A percentile compares a stretch with the other conserved stretches of the same genome.
phyloP scores from a whole-genome alignment of 805 yeast genomes.

The Suhomyces sp. region DNA sequence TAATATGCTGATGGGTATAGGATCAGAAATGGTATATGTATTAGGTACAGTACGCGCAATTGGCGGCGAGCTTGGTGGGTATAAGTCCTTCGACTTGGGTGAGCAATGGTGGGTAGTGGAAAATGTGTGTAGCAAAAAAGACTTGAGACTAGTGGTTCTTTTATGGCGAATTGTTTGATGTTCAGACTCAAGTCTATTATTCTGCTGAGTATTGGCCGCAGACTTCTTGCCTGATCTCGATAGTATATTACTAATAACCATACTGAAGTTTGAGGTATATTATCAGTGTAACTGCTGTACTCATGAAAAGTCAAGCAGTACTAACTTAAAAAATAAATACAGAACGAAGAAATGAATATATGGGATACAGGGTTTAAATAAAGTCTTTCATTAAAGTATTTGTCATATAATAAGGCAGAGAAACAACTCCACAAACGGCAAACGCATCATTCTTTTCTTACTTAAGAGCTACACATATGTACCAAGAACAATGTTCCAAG shows the following conservation, averaged over 20 bases:
- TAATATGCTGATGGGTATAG: not conserved
- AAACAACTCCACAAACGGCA: not conserved
- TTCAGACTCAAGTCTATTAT: not conserved
- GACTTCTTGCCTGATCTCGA: not conserved
- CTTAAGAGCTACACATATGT: not conserved
- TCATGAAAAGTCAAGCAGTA: not conserved
- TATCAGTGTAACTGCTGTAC: not conserved
- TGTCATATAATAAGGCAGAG: not conserved
- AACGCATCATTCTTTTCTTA: not conserved
- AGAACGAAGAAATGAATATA: not conserved
- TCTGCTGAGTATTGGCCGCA: not conserved
- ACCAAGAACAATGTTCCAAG: not conserved
- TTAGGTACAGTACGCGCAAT: not conserved
- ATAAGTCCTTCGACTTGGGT: not conserved
- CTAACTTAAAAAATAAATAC: not conserved
- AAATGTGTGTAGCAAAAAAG: not conserved
- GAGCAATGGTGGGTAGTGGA: not conserved
- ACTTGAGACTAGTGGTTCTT: conserved; percentile 1
- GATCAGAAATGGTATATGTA: not conserved
- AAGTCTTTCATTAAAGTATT: not conserved
- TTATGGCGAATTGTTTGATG: not conserved
- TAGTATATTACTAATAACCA: conserved; percentile 1
- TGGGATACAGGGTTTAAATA: not conserved
- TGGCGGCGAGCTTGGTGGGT: not conserved
- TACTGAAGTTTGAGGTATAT: not conserved